Evolutionary conservation across 805 yeast genomes (phyloP), one percentile per base, ranked within the genome.

Genomic region (Nakazawaea peltata): DNA sequence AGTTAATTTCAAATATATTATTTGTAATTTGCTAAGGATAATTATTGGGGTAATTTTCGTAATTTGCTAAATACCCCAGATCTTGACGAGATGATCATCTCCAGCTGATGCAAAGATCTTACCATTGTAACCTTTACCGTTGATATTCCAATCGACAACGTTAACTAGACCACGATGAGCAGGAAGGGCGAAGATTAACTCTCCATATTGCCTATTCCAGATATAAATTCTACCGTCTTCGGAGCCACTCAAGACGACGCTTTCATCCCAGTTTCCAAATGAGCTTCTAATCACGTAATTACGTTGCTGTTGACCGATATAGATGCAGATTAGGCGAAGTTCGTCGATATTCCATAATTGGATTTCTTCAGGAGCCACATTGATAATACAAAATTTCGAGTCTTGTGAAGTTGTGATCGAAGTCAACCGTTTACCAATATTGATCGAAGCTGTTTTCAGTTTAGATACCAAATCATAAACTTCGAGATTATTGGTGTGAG

Each of bases 221-320:
- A 87, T 62, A 51, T 77, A 85, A 3, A 84, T 67, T 35, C 69
- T 63, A 0, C 86, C 86, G 53, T 87, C 94, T 49, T 83, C 94
- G 30, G 88, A 75, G 1, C 96, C 95, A 44, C 86, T 74, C n/a
- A 80, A 59, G 0, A 85, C 71, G 33, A 83, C 61, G 42, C 77
- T 76, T 45, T 83, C 90, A 41, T 74, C 67, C 38, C 69, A 67
- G 30, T 79, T 79, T 0, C 94, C 94, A 51, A 86, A 78, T 44
- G 85, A 70, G 1, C 94, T 77, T 32, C 94, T 65, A 15, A 88
- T 74, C 26, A 86, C 75, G 47, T 65, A 79, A 18, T 77, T 68
- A 19, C 73, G 70, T 51, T 83, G 94, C 37, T 69, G 68, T 49
- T 81, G 84, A 2, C 95, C 95, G 30, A 74, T 61, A 42, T 71